These are phyloP conservation scores for Colletotrichum liaoningense DNA, from an alignment of 2,329 filamentous ascomycete species.

Conservation along the genomic window DNA sequence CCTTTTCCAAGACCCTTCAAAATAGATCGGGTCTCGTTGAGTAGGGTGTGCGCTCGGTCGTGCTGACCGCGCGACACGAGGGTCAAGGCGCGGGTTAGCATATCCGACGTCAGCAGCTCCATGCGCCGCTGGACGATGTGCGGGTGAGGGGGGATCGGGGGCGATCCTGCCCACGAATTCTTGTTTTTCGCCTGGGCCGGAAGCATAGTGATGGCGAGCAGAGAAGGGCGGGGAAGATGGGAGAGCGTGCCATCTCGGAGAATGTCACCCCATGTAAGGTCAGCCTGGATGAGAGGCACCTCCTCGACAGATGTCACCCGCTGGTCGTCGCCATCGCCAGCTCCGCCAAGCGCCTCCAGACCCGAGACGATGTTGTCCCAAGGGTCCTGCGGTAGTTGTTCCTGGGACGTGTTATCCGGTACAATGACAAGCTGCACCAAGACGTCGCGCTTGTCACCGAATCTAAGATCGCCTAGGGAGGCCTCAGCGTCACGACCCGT, in stretches of 20 bases:
- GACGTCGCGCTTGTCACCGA: conserved; percentile 94
- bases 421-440: conserved; percentile 93
- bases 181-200: conserved; percentile 73
- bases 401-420: conserved; percentile 84
- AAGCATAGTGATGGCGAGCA: conserved; percentile 95
- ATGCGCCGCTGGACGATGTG: conserved; percentile 96
- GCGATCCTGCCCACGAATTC: conserved; percentile 73
- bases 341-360: conserved; percentile 89
- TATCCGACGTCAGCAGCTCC: conserved; percentile 97
- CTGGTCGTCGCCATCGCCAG: conserved; percentile 87
- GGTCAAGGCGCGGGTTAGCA: conserved; percentile 92
- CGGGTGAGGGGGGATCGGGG: conserved; percentile 94
- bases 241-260: conserved; percentile 87
- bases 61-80: conserved; percentile 92
- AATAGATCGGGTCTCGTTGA: conserved; percentile 94
- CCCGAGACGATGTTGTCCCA: conserved; percentile 99
- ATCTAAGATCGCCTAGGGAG: conserved; percentile 88
- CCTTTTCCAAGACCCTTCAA: conserved; percentile 96
- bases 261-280: conserved; percentile 93
- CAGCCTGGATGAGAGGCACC: conserved; percentile 93
- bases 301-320: conserved; percentile 90
- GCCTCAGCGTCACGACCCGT: conserved; percentile 95
- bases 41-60: conserved; percentile 90
- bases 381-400: conserved; percentile 89
- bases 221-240: conserved; percentile 87